Evolutionary conservation across 192 early-diverging fungal species (phyloP).

Genomic region (Chytriomyces hyalinus): DNA sequence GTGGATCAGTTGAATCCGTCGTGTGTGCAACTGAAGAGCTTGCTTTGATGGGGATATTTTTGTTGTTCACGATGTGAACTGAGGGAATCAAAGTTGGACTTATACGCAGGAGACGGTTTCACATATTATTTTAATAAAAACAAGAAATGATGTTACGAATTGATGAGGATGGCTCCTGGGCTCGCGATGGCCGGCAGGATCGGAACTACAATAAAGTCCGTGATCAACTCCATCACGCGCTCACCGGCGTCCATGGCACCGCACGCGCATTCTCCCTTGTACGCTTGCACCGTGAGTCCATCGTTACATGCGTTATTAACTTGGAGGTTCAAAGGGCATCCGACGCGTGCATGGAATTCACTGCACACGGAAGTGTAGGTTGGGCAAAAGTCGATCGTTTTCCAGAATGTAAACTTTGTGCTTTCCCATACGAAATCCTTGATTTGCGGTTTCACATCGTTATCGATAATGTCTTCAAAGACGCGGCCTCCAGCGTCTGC

Average conservation of each 20-base stretch:
- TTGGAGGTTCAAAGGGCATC: conserved; percentile 6
- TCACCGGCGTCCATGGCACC: conserved; percentile 11
- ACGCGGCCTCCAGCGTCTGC: neutral
- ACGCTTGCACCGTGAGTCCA: neutral
- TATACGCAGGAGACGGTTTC: no score
- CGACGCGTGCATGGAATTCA: neutral
- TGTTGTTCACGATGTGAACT: neutral
- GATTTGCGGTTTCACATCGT: conserved; percentile 10
- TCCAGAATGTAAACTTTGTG: conserved; percentile 1
- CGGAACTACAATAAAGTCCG: conserved; percentile 3
- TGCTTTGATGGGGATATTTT: neutral
- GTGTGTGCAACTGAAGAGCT: neutral
- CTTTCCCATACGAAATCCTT: conserved; percentile 1
- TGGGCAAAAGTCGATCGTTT: conserved; percentile 8
- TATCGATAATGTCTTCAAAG: conserved; percentile 14
- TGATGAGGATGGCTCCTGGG: conserved; percentile 5
- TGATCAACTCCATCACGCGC: conserved; percentile 10
- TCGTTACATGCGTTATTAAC: conserved; percentile 1
- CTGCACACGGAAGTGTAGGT: conserved; percentile 8
- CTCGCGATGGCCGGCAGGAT: neutral
- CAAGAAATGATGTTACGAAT: neutral
- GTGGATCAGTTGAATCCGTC: neutral
- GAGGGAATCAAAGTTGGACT: no score
- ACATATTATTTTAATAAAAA: no score
- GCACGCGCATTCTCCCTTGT: conserved; percentile 9